Base-by-base conservation (phyloP, 257 asterid genomes). In the Lycium ferocissimum region DNA sequence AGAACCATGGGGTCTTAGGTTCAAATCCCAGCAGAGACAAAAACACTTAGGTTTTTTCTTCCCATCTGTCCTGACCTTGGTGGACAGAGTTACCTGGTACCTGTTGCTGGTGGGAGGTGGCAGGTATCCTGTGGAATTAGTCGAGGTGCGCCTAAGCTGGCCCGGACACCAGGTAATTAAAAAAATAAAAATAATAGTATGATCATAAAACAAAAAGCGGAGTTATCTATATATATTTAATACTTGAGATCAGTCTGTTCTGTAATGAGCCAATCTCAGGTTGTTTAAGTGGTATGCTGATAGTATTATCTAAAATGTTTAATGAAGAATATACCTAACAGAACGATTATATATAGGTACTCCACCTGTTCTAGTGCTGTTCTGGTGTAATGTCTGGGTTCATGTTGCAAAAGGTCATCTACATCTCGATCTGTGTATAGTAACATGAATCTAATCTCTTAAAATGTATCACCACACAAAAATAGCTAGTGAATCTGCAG, bases 391-490 rank as follows among this genome's bases (percentile, higher is more conserved):
- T 45, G 38, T 49, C 81, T 22, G 20, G 1, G 13, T 73, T 49
- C 43, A 75, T 75, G 62, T 49, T 12, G 45, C 20, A 49, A 37
- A 26, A 3, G 45, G 20, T 75, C 43, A 22, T 22, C 10, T 1
- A 51, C 81, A 13, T 49, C 81, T 49, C 22, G 0, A 22, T 49
- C 20, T 12, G 81, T 49, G 62, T 75, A 22, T 75, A 49, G 22
- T 49, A 49, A 49, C 61, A 75, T 75, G 61, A 62, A 75, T 49
- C n/a, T 75, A 3, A 49, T 75, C 81, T 49, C 43, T 75, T 75
- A 22, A 75, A 75, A 75, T 75, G 81, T 20, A 49, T 20, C 53
- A 22, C 81, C 43, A 75, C 43, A 75, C n/a, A 11, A 22, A 26
- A 47, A 75, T 75, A 22, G 13, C 43, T 13, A 22, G 20, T 75